Evolutionary conservation across 345 rosid species (phyloP).

Genomic region (Durio zibethinus): DNA sequence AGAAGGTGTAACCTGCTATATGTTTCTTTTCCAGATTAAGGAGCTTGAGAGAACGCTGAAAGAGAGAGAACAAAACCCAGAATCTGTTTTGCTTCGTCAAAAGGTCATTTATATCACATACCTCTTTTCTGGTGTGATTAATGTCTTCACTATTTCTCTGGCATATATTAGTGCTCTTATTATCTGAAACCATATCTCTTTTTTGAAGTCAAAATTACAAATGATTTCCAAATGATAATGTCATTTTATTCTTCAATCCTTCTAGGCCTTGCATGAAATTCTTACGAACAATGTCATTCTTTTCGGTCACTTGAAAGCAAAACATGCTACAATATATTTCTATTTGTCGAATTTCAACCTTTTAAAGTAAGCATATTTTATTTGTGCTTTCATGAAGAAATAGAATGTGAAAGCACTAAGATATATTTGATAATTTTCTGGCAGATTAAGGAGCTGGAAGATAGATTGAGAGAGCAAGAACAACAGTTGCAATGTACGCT

Average conservation of each 20-base stretch:
- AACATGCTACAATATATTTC: not conserved
- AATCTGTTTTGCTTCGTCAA: conserved; percentile 39
- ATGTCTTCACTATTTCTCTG: not conserved
- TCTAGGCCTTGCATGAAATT: not conserved
- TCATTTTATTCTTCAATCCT: not conserved
- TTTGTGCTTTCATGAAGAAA: not conserved
- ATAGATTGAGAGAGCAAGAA: conserved; percentile 69
- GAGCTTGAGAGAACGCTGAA: conserved; percentile 62
- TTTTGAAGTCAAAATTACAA: not conserved
- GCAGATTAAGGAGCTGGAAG: conserved; percentile 87
- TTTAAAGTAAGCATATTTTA: not conserved
- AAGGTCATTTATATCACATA: not conserved
- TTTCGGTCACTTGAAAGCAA: not conserved
- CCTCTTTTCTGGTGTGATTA: not conserved
- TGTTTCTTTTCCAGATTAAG: conserved; percentile 42
- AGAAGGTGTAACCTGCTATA: not conserved
- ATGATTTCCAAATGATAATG: conserved; percentile 50
- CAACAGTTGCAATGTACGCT: conserved; percentile 39
- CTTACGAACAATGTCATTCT: not conserved
- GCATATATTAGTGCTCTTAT: not conserved
- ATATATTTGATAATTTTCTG: not conserved
- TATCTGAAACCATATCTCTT: conserved; percentile 47
- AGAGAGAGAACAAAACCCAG: conserved; percentile 51
- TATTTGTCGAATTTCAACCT: not conserved
- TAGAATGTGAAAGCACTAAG: not conserved